Conservation (phyloP, 768 basidiomycete genomes). For the Trametes meyenii region DNA sequence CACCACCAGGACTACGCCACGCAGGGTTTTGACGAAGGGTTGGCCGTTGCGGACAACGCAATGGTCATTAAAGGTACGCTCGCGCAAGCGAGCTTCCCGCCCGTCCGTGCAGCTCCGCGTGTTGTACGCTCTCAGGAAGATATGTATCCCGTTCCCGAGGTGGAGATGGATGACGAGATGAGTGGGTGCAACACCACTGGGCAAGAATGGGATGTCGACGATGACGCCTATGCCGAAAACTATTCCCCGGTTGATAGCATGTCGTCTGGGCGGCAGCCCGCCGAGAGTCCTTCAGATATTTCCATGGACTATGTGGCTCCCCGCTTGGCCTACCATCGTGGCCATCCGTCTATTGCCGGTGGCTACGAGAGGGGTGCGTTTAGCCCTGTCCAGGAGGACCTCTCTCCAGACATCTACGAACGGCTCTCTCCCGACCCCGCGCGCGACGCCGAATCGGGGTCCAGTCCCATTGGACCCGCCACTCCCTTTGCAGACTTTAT, state of each 20-base stretch:
- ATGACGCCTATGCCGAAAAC: constrained; percentile 42
- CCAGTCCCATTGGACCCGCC: constrained; percentile 73
- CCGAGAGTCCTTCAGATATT: constrained; percentile 1
- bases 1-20: constrained; percentile 33
- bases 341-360: constrained; percentile 5
- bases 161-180: constrained; percentile 50
- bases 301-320: constrained; percentile 30
- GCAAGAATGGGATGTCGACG: constrained; percentile 37
- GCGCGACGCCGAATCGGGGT: constrained; percentile 53
- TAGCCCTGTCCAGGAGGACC: constrained; percentile 66
- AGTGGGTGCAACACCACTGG: constrained; percentile 40
- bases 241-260: constrained; percentile 30
- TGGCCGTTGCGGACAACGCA: constrained; percentile 77
- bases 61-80: constrained; percentile 81
- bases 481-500: constrained; percentile 80
- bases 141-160: constrained; percentile 30
- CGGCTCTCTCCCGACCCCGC: constrained; percentile 61
- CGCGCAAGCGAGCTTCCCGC: constrained; percentile 87
- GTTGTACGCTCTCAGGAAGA: not conserved
- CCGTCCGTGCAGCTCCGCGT: constrained; percentile 40
- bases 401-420: constrained; percentile 56
- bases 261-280: constrained; percentile 15
- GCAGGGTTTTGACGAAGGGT: constrained; percentile 74
- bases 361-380: constrained; percentile 47
- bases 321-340: constrained; percentile 4